A percentile compares a stretch with the other conserved stretches of the same genome.
These are phyloP conservation scores for Fusarium piperis DNA, from an alignment of 2,329 filamentous ascomycete species.

Conservation along the genomic window DNA sequence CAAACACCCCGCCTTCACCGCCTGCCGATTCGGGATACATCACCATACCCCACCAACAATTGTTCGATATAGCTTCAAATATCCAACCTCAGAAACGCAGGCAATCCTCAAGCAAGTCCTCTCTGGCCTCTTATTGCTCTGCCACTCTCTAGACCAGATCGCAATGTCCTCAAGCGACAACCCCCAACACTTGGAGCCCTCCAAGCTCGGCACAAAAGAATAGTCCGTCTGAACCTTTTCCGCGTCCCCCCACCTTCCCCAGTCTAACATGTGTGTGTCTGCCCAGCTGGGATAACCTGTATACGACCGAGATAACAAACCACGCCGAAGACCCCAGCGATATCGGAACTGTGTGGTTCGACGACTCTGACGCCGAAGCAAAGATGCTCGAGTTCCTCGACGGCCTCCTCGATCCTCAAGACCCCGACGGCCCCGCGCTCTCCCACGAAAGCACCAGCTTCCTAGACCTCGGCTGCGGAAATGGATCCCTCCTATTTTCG, in stretches of 20 bases:
- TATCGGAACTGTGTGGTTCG: slow-evolving; percentile 95
- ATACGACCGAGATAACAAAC: slow-evolving; percentile 76
- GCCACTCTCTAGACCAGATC: background rate
- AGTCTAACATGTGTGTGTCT: slow-evolving; percentile 16
- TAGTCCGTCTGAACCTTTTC: slow-evolving; percentile 69
- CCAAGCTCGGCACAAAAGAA: slow-evolving; percentile 84
- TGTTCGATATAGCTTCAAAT: slow-evolving; percentile 20
- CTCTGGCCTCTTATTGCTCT: background rate
- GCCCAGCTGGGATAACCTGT: slow-evolving; percentile 78
- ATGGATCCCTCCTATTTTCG: slow-evolving; percentile 90
- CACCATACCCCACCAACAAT: slow-evolving; percentile 37
- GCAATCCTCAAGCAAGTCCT: background rate
- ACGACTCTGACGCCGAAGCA: slow-evolving; percentile 86
- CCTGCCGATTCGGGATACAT: slow-evolving; percentile 34
- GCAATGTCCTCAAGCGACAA: slow-evolving; percentile 42
- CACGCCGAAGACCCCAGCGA: slow-evolving; percentile 77
- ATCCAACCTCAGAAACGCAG: background rate
- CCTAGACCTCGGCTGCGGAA: slow-evolving; percentile 92
- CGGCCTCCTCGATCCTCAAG: slow-evolving; percentile 42
- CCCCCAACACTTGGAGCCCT: slow-evolving; percentile 79
- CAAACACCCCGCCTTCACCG: slow-evolving; percentile 32
- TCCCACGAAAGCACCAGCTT: slow-evolving; percentile 62
- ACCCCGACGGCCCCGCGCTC: slow-evolving; percentile 33
- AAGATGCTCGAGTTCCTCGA: slow-evolving; percentile 79
- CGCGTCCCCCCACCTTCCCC: background rate